phyloP scores from a whole-genome alignment of 352 stramenopile genomes.

The Pythium folliculosum region DNA sequence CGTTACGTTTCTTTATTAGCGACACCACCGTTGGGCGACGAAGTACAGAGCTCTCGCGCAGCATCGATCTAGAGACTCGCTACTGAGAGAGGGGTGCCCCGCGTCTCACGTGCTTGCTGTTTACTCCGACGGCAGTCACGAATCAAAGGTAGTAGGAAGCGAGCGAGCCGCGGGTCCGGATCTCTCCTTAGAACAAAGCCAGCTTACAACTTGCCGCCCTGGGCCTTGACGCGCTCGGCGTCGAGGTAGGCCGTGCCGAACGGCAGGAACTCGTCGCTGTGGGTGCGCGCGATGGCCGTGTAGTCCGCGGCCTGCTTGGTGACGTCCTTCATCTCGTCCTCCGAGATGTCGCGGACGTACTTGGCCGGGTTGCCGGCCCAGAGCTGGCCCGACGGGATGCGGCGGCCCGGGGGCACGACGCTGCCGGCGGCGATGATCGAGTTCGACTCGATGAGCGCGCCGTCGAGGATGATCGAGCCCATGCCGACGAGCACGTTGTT shows the following conservation, averaged over 20 bases:
- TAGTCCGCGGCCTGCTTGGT: conserved; percentile 86
- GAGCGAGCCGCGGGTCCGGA: conserved; percentile 6
- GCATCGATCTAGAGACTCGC: conserved; percentile 21
- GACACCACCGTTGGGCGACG: conserved; percentile 12
- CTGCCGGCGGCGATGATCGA: conserved; percentile 94
- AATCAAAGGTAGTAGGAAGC: conserved; percentile 5
- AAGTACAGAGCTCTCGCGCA: conserved; percentile 10
- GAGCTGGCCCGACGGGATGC: conserved; percentile 91
- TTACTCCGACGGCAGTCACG: background rate
- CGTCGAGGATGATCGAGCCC: conserved; percentile 94
- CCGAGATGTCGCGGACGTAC: conserved; percentile 92
- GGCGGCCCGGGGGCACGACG: conserved; percentile 88
- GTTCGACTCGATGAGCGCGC: conserved; percentile 91
- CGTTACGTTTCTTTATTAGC: conserved; percentile 39
- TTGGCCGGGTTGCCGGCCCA: conserved; percentile 97
- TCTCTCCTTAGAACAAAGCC: background rate
- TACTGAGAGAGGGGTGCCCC: conserved; percentile 1
- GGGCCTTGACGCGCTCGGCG: conserved; percentile 84
- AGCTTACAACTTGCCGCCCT: conserved; percentile 75
- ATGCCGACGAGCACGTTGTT: conserved; percentile 97
- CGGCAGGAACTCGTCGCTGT: conserved; percentile 90
- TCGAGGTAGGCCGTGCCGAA: conserved; percentile 90
- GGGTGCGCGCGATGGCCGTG: conserved; percentile 80
- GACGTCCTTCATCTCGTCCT: conserved; percentile 91
- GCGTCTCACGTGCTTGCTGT: background rate